A percentile compares a stretch with the other conserved stretches of the same genome.
These are phyloP conservation scores for Pythium pectinolyticum DNA, from an alignment of 352 stramenopile species.

Conservation along the genomic window DNA sequence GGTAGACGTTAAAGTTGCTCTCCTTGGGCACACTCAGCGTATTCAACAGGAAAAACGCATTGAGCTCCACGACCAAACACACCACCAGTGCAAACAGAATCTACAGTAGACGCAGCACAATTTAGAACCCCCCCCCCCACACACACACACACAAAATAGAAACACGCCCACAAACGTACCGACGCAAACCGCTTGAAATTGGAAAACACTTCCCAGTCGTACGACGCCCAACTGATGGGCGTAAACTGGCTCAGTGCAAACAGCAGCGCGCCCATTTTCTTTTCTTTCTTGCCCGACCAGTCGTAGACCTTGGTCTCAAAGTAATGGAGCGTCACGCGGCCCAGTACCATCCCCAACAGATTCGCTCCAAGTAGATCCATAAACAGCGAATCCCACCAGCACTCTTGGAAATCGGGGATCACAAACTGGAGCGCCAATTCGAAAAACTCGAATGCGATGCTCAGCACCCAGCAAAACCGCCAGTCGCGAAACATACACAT, in stretches of 20 bases:
- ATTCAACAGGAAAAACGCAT: conserved; percentile 93
- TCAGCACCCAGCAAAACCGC: conserved; percentile 91
- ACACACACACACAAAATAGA: neutral
- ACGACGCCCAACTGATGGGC: conserved; percentile 85
- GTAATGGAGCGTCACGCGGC: conserved; percentile 68
- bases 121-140: too few species aligned
- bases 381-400: conserved; percentile 94
- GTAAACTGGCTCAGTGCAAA: conserved; percentile 87
- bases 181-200: conserved; percentile 88
- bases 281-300: conserved; percentile 81
- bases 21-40: conserved; percentile 87
- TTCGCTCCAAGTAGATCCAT: conserved; percentile 92
- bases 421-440: conserved; percentile 89
- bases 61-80: conserved; percentile 87
- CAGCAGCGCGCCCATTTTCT: conserved; percentile 66
- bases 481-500: conserved; percentile 95
- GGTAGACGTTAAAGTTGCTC: conserved; percentile 84
- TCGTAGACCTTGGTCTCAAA: conserved; percentile 90
- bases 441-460: conserved; percentile 89
- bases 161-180: conserved; percentile 27
- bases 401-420: conserved; percentile 93
- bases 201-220: conserved; percentile 92
- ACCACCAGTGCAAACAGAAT: conserved; percentile 87
- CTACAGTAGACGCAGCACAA: conserved; percentile 22
- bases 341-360: conserved; percentile 86